phyloP scores from a whole-genome alignment of 2,329 filamentous ascomycete species.

The Scedosporium minutisporum region DNA sequence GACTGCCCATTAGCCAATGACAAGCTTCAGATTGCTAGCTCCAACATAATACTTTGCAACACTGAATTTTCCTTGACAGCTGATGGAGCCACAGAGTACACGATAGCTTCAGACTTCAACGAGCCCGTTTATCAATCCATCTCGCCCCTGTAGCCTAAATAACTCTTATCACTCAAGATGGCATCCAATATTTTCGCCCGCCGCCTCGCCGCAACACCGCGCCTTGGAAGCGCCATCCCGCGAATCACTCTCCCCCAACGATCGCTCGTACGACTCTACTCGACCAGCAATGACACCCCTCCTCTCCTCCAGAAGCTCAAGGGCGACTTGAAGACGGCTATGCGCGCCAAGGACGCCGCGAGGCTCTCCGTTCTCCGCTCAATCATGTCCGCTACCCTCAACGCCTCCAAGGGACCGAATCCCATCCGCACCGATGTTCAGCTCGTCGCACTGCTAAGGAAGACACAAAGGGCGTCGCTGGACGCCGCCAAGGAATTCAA shows the following conservation, averaged over 20 bases:
- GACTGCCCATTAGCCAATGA: background rate
- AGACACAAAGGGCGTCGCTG: slow-evolving; percentile 46
- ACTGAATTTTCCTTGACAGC: background rate
- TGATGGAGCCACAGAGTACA: too few species aligned
- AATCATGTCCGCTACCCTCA: slow-evolving; percentile 60
- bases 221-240: background rate
- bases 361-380: slow-evolving; percentile 60
- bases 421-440: slow-evolving; percentile 64
- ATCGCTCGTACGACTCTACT: slow-evolving; percentile 12
- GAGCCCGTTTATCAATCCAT: background rate
- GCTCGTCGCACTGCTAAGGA: slow-evolving; percentile 57
- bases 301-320: slow-evolving; percentile 45
- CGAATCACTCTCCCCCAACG: background rate
- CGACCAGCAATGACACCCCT: slow-evolving; percentile 27
- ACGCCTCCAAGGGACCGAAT: slow-evolving; percentile 61
- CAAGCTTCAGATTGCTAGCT: background rate
- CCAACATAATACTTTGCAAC: background rate
- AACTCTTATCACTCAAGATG: background rate
- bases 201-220: background rate
- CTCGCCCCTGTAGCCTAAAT: background rate
- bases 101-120: background rate
- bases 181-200: background rate
- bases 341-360: slow-evolving; percentile 54
- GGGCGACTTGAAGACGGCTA: slow-evolving; percentile 54
- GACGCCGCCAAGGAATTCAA: slow-evolving; percentile 56